A percentile compares a stretch with the other conserved stretches of the same genome.
Conservation (phyloP, 306 rosid genomes). For the Nissolia schottii region DNA sequence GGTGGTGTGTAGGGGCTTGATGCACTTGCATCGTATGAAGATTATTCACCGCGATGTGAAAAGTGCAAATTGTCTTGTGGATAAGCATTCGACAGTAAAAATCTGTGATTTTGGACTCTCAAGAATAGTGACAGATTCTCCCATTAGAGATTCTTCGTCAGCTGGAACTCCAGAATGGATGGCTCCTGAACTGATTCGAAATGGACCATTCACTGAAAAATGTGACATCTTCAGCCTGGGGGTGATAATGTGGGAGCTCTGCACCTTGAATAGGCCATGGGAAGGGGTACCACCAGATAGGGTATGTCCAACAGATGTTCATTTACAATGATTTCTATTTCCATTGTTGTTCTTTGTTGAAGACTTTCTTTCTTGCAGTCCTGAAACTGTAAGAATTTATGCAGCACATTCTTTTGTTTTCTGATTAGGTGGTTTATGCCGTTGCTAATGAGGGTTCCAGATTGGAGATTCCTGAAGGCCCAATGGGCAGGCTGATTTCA, state of each 20-base stretch:
- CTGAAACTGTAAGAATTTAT: not conserved
- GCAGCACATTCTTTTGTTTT: conserved; percentile 8
- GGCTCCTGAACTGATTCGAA: conserved; percentile 97
- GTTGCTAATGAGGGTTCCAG: conserved; percentile 87
- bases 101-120: conserved; percentile 98
- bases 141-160: conserved; percentile 66
- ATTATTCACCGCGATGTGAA: conserved; percentile 91
- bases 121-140: conserved; percentile 56
- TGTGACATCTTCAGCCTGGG: conserved; percentile 96
- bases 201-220: conserved; percentile 87
- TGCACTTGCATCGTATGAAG: conserved; percentile 97
- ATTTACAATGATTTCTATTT: not conserved
- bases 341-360: not conserved
- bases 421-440: conserved; percentile 75
- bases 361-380: not conserved
- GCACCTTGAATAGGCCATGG: conserved; percentile 92
- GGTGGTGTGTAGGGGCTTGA: conserved; percentile 72
- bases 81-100: conserved; percentile 90
- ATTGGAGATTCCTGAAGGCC: conserved; percentile 92
- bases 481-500: conserved; percentile 79
- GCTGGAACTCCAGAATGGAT: conserved; percentile 99
- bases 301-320: conserved; percentile 37
- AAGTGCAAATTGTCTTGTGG: conserved; percentile 95
- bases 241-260: conserved; percentile 96
- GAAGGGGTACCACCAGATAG: conserved; percentile 86